phyloP scores from a whole-genome alignment of 306 rosid genomes.

The Trifolium pratense region DNA sequence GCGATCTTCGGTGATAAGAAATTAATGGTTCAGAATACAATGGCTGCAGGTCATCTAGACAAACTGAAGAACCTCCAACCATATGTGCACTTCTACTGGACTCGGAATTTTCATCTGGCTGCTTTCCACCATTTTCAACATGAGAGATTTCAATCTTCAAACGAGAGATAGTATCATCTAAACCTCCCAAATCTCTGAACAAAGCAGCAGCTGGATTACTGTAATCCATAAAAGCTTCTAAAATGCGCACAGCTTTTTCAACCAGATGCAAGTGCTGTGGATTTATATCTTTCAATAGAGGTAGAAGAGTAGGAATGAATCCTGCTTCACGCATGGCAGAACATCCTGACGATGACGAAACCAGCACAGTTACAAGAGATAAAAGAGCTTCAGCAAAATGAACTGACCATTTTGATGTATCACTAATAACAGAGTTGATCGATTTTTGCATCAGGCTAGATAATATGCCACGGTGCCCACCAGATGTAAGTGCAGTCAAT shows the following conservation, averaged over 20 bases:
- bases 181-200: slow-evolving; percentile 98
- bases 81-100: slow-evolving; percentile 57
- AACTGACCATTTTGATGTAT: slow-evolving; percentile 77
- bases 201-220: slow-evolving; percentile 96
- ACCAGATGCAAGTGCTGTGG: slow-evolving; percentile 95
- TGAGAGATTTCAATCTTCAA: slow-evolving; percentile 81
- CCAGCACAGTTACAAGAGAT: slow-evolving; percentile 89
- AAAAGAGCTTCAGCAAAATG: slow-evolving; percentile 90
- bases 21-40: slow-evolving; percentile 81
- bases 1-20: slow-evolving; percentile 76
- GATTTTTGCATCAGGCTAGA: slow-evolving; percentile 96
- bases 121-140: slow-evolving; percentile 80
- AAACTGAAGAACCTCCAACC: slow-evolving; percentile 58
- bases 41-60: slow-evolving; percentile 72
- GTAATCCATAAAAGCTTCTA: slow-evolving; percentile 97
- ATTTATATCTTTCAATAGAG: slow-evolving; percentile 88
- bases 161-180: slow-evolving; percentile 91
- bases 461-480: slow-evolving; percentile 96
- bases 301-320: slow-evolving; percentile 91
- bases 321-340: slow-evolving; percentile 98
- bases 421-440: slow-evolving; percentile 72
- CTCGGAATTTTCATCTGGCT: slow-evolving; percentile 61
- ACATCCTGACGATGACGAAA: slow-evolving; percentile 93
- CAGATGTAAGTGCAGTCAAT: slow-evolving; percentile 89
- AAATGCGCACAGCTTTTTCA: slow-evolving; percentile 88